These are phyloP conservation scores for Daldinia childiae DNA, from an alignment of 495 filamentous ascomycete genomes.

Conservation along the genomic window DNA sequence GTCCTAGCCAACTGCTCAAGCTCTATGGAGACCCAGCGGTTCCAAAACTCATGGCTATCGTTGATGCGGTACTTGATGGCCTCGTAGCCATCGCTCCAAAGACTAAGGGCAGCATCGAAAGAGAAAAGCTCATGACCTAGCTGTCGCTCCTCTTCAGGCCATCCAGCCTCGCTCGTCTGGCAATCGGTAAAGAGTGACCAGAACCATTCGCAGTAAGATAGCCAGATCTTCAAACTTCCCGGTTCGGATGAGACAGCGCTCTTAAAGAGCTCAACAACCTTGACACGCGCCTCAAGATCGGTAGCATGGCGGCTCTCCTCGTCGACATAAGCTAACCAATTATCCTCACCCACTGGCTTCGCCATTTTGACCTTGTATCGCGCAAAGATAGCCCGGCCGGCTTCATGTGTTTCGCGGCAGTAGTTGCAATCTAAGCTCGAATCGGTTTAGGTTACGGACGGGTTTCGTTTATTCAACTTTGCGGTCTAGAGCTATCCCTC, in stretches of 20 bases:
- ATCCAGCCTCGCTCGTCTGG: constrained; percentile 66
- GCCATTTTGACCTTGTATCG: constrained; percentile 54
- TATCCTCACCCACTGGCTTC: constrained; percentile 64
- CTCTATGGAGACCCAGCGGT: constrained; percentile 74
- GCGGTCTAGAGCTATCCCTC: constrained; percentile 10
- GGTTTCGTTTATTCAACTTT: constrained; percentile 16
- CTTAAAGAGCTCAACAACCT: constrained; percentile 84
- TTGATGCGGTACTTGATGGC: constrained; percentile 82
- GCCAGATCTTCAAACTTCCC: constrained; percentile 86
- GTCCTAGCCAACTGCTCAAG: constrained; percentile 64
- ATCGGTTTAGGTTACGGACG: constrained; percentile 17
- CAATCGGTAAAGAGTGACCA: constrained; percentile 76
- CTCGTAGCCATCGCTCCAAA: constrained; percentile 81
- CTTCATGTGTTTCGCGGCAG: constrained; percentile 42
- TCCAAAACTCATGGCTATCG: constrained; percentile 91
- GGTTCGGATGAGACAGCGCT: constrained; percentile 84
- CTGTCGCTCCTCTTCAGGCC: constrained; percentile 79
- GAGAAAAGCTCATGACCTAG: constrained; percentile 82
- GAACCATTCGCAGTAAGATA: constrained; percentile 87
- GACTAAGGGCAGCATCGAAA: constrained; percentile 75
- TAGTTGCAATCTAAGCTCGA: constrained; percentile 9
- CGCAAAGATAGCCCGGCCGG: constrained; percentile 36
- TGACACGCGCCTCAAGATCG: constrained; percentile 66
- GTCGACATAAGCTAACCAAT: constrained; percentile 64
- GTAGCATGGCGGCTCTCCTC: constrained; percentile 59